Evolutionary conservation across 2,329 filamentous ascomycete genomes (phyloP), one percentile per base, ranked within the genome.

Genomic region (Clathrospora elynae): DNA sequence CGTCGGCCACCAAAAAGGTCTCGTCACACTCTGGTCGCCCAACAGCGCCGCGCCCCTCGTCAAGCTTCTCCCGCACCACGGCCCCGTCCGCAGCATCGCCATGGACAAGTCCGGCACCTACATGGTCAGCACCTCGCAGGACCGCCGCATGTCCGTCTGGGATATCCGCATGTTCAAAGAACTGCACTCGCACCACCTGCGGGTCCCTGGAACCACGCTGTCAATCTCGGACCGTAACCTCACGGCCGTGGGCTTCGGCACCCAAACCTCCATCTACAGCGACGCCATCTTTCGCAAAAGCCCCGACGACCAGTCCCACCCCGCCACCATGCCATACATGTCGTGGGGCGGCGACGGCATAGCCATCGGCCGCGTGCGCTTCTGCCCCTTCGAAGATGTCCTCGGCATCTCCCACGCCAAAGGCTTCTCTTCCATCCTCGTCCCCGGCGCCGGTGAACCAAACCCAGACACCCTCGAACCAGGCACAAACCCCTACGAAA

Each of bases 321-420:
- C 93, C 0, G 20, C 10, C 20, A 83, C 90, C 55, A 88, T 84
- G 40, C 93, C 93, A 0, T 99, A 99, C 72, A 89, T 99, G 84
- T 79, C 83, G 1, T 97, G 91, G 88, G 90, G 90, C 32, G 89
- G 89, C 34, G 88, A 96, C 49, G 91, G 90, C 13, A 82, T 86
- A 51, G 80, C 79, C 40, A 83, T 96, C 18, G 89, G 95, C 71
- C 83, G 87, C 26, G 82, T 96, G 2, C 80, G 81, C 48, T 99
- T 92, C 88, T 99, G 93, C 66, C 93, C 93, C 0, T 96, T 88
- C 52, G 93, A 99, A 69, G 93, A 99, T 75, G 77, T 96, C 1
- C 81, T 99, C 2, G 93, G 92, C 10, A 80, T 96, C 16, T 82
- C 86, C 2, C 92, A 97, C 74, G 81, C 88, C 64, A 77, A 85